Conservation (phyloP, 805 yeast species). For the Ogataea polymorpha region DNA sequence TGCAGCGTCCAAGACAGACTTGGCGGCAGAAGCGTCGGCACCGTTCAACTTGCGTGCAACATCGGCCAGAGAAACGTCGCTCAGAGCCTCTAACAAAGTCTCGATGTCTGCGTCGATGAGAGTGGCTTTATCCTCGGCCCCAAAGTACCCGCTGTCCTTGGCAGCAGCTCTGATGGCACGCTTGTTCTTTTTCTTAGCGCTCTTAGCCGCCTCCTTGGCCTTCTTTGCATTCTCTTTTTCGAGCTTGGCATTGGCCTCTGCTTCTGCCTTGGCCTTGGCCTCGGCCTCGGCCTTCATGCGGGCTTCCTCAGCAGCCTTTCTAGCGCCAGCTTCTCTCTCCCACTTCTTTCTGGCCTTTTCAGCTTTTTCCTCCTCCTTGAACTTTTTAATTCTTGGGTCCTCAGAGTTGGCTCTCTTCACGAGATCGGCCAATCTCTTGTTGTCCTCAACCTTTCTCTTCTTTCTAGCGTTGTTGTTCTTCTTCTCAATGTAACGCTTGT, state of each 20-base stretch:
- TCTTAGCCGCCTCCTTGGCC: slow-evolving; percentile 94
- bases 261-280: slow-evolving; percentile 73
- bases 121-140: slow-evolving; percentile 66
- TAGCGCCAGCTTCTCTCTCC: slow-evolving; percentile 97
- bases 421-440: slow-evolving; percentile 77
- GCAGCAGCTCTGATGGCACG: slow-evolving; percentile 64
- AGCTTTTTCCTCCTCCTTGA: slow-evolving; percentile 91
- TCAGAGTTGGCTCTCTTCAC: slow-evolving; percentile 85
- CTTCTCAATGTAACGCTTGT: slow-evolving; percentile 97
- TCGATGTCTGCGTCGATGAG: slow-evolving; percentile 78
- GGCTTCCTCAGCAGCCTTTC: slow-evolving; percentile 94
- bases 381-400: slow-evolving; percentile 92
- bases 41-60: slow-evolving; percentile 66
- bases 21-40: slow-evolving; percentile 53
- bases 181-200: slow-evolving; percentile 87
- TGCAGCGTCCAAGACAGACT: slow-evolving; percentile 53
- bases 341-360: slow-evolving; percentile 94
- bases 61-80: slow-evolving; percentile 73
- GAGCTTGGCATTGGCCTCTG: slow-evolving; percentile 65
- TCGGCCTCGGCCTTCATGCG: slow-evolving; percentile 84
- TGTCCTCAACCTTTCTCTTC: slow-evolving; percentile 97
- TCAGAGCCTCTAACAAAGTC: slow-evolving; percentile 71
- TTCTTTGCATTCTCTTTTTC: slow-evolving; percentile 65
- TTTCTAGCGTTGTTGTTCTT: slow-evolving; percentile 95
- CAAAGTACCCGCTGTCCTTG: slow-evolving; percentile 83